A percentile compares a stretch with the other conserved stretches of the same genome.
Evolutionary conservation across 2,329 filamentous ascomycete genomes (phyloP).

Genomic region (Raffaelea ambrosiae): DNA sequence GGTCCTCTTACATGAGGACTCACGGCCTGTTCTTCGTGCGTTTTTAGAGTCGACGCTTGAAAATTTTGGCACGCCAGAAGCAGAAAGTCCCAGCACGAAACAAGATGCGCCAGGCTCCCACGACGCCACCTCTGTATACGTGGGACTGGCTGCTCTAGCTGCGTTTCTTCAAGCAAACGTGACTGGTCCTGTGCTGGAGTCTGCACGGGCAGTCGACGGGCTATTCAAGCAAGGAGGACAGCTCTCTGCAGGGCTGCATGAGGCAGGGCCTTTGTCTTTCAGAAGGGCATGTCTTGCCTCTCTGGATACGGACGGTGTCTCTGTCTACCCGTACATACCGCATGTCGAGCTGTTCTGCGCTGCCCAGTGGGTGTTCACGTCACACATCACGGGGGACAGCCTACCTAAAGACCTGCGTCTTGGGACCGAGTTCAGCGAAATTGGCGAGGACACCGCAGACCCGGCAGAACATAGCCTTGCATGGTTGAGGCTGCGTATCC

Average conservation of each 20-base stretch:
- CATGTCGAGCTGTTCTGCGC: constrained; percentile 76
- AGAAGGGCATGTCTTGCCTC: constrained; percentile 55
- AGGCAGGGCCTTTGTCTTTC: constrained; percentile 24
- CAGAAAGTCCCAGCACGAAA: not conserved
- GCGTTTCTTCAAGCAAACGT: constrained; percentile 81
- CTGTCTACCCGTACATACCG: constrained; percentile 76
- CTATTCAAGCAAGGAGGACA: constrained; percentile 20
- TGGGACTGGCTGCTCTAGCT: constrained; percentile 63
- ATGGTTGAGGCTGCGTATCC: constrained; percentile 63
- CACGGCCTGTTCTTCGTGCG: not conserved
- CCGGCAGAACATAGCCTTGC: constrained; percentile 25
- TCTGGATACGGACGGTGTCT: constrained; percentile 75
- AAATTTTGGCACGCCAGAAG: not conserved
- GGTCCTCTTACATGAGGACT: constrained; percentile 2
- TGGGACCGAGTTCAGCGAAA: not conserved
- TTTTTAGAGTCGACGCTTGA: constrained; percentile 6
- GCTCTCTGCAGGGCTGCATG: not conserved
- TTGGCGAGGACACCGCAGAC: constrained; percentile 20
- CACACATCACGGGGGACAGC: not conserved
- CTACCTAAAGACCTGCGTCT: not conserved
- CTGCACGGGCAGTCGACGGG: constrained; percentile 19
- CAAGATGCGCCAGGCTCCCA: not conserved
- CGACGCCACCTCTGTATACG: constrained; percentile 20
- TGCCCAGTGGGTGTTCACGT: constrained; percentile 34
- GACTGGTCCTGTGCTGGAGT: constrained; percentile 69